phyloP scores from a whole-genome alignment of 164 flowering plant species.

The Vitis amurensis region DNA sequence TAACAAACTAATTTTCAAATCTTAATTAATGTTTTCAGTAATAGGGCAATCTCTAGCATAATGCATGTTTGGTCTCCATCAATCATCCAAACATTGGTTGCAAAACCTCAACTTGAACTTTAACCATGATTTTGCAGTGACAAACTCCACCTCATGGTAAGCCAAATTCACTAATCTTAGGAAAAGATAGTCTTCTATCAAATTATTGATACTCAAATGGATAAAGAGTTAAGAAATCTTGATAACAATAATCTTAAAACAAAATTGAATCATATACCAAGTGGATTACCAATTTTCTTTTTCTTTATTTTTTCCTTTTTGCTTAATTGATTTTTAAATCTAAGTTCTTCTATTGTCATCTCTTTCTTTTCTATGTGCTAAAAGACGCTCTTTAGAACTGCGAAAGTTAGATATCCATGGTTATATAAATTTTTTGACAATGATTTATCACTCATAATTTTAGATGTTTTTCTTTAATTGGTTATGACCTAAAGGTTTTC shows the following conservation, averaged over 20 bases:
- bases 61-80: too few species aligned
- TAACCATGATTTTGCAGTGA: too few species aligned
- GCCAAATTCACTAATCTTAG: neutral
- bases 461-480: too few species aligned
- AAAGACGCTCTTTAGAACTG: constrained; percentile 85
- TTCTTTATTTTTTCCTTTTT: constrained; percentile 79
- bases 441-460: too few species aligned
- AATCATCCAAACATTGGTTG: too few species aligned
- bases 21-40: too few species aligned
- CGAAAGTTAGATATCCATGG: constrained; percentile 8
- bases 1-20: too few species aligned
- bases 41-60: too few species aligned
- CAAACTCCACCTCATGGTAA: neutral
- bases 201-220: neutral
- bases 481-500: too few species aligned
- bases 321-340: constrained; percentile 74
- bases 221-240: neutral
- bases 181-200: neutral
- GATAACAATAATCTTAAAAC: neutral
- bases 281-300: constrained; percentile 84
- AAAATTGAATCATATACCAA: neutral
- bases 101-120: too few species aligned
- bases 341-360: constrained; percentile 64
- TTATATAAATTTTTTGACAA: too few species aligned
- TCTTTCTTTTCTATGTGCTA: constrained; percentile 70